Evolutionary conservation across 768 basidiomycete species (phyloP).

Genomic region (Leccinum barrowsii): DNA sequence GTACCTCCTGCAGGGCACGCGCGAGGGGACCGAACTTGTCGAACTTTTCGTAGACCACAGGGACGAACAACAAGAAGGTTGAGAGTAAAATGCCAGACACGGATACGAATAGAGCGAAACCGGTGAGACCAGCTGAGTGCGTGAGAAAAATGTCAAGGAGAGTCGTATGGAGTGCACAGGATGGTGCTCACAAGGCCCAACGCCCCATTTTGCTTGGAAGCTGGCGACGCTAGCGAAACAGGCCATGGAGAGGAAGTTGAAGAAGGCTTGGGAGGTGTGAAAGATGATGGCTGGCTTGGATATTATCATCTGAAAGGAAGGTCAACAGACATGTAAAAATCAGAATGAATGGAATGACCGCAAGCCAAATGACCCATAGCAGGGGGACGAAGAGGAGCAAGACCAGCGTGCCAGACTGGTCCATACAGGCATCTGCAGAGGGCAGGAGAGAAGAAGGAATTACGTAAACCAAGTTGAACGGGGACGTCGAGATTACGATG

Average conservation of each 20-base stretch:
- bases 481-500: slow-evolving; percentile 21
- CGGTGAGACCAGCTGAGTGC: slow-evolving; percentile 73
- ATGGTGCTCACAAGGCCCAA: slow-evolving; percentile 76
- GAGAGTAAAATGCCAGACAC: slow-evolving; percentile 71
- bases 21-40: slow-evolving; percentile 76
- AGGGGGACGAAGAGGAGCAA: slow-evolving; percentile 66
- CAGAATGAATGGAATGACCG: slow-evolving; percentile 43
- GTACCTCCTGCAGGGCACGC: slow-evolving; percentile 75
- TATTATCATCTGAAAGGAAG: slow-evolving; percentile 68
- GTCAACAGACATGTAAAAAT: slow-evolving; percentile 12
- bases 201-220: slow-evolving; percentile 81
- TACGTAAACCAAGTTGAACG: slow-evolving; percentile 31
- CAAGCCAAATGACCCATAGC: slow-evolving; percentile 64
- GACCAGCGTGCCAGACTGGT: slow-evolving; percentile 47
- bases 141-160: slow-evolving; percentile 13
- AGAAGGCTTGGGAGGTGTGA: slow-evolving; percentile 78
- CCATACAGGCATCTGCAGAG: slow-evolving; percentile 34
- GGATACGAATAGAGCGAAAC: slow-evolving; percentile 81
- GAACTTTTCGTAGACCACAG: slow-evolving; percentile 82
- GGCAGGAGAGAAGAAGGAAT: slow-evolving; percentile 25
- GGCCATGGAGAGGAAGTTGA: slow-evolving; percentile 89
- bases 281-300: slow-evolving; percentile 79
- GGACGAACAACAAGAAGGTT: slow-evolving; percentile 69
- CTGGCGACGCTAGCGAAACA: slow-evolving; percentile 87
- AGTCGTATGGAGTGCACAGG: not conserved